These are phyloP conservation scores for Phytopythium delawarense DNA, from an alignment of 352 stramenopile species.

Conservation along the genomic window DNA sequence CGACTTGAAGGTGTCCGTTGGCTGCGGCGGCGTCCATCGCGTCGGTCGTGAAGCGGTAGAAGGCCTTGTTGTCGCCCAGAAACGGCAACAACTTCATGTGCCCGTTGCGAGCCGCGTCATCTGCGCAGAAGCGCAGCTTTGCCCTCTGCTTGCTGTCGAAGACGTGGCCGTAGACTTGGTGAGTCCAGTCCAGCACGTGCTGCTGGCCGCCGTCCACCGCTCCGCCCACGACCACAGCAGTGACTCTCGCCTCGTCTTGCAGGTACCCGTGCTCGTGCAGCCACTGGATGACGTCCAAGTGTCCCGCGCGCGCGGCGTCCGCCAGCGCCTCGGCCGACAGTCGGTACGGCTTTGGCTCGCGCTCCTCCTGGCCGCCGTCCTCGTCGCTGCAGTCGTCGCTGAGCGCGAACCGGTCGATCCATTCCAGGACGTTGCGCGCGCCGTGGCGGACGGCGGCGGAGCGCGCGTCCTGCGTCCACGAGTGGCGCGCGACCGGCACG, in stretches of 20 bases:
- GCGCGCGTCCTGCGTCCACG: constrained; percentile 31
- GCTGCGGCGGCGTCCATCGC: background rate
- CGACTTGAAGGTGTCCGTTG: constrained; percentile 6
- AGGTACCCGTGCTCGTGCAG: constrained; percentile 11
- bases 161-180: background rate
- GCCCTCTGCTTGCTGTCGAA: constrained; percentile 4
- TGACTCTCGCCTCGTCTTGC: background rate
- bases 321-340: background rate
- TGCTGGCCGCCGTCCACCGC: background rate
- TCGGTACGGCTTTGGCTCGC: background rate
- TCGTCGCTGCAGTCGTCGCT: background rate
- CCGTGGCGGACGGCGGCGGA: constrained; percentile 21
- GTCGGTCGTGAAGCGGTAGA: background rate
- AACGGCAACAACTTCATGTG: constrained; percentile 5
- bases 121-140: constrained; percentile 3
- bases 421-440: constrained; percentile 24
- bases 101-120: background rate
- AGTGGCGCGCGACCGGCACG: constrained; percentile 26
- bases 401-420: constrained; percentile 21
- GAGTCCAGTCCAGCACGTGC: constrained; percentile 1
- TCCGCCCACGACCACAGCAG: background rate
- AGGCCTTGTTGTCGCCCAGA: constrained; percentile 6
- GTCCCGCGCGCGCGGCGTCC: constrained; percentile 3
- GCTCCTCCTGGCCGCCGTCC: background rate
- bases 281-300: constrained; percentile 11